phyloP scores from a whole-genome alignment of 2,329 filamentous ascomycete genomes.

The Bipolaris sorokiniana region DNA sequence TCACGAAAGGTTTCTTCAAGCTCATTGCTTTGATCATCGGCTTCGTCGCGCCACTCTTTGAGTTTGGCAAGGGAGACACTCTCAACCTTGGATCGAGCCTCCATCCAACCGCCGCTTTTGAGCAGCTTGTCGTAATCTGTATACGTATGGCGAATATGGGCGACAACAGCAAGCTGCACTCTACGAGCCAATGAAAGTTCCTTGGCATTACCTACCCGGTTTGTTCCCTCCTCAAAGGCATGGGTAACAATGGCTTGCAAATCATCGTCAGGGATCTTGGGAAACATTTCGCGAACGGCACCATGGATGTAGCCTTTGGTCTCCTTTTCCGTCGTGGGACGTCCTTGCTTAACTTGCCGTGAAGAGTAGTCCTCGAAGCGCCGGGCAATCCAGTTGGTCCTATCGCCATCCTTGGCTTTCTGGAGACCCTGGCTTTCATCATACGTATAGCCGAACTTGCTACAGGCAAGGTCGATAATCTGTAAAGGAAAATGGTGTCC shows the following conservation, averaged over 20 bases:
- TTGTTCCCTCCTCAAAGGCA: slow-evolving; percentile 65
- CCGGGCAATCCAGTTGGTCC: slow-evolving; percentile 40
- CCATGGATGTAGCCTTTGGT: slow-evolving; percentile 64
- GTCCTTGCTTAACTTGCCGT: slow-evolving; percentile 32
- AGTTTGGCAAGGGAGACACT: slow-evolving; percentile 62
- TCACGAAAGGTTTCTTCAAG: slow-evolving; percentile 68
- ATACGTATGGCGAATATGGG: slow-evolving; percentile 67
- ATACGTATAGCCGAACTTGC: slow-evolving; percentile 52
- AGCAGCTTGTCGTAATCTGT: slow-evolving; percentile 68
- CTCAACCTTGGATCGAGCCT: slow-evolving; percentile 63
- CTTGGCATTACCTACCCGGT: slow-evolving; percentile 63
- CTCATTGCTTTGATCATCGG: slow-evolving; percentile 56
- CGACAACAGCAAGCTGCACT: slow-evolving; percentile 66
- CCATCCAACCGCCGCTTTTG: slow-evolving; percentile 58
- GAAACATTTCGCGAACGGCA: slow-evolving; percentile 67
- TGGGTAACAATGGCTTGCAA: slow-evolving; percentile 64
- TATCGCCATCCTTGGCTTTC: slow-evolving; percentile 28
- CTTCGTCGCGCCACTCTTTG: slow-evolving; percentile 67
- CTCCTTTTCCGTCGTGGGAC: slow-evolving; percentile 45
- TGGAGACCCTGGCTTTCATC: slow-evolving; percentile 29
- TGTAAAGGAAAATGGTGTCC: slow-evolving; percentile 68
- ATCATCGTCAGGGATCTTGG: slow-evolving; percentile 65
- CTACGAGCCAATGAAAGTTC: slow-evolving; percentile 62
- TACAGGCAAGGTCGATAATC: slow-evolving; percentile 64
- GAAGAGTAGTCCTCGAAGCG: slow-evolving; percentile 45